Conservation (phyloP, 441 rosid species). For the Erysimum cheiri region DNA sequence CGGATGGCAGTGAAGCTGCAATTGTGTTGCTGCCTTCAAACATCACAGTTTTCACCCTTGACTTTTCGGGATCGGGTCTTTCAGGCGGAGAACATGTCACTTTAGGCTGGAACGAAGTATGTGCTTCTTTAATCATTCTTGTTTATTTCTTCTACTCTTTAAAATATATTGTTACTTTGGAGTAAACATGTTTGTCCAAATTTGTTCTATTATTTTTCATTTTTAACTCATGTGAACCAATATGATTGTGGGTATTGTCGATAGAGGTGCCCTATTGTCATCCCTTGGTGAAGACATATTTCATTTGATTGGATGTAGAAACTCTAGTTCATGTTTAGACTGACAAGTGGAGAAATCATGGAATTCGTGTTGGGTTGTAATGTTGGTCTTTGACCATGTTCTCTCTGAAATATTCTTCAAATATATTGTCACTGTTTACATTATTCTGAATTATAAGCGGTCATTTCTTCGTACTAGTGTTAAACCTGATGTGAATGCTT, state of each 20-base stretch:
- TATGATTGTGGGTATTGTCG: neutral
- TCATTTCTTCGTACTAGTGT: constrained; percentile 27
- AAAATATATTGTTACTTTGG: neutral
- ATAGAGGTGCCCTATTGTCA: neutral
- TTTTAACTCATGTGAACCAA: too few species aligned
- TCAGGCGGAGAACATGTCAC: constrained; percentile 98
- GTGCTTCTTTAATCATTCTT: constrained; percentile 34
- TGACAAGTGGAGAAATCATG: constrained; percentile 6
- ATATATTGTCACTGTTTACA: constrained; percentile 10
- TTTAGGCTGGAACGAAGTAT: constrained; percentile 94
- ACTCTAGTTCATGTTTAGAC: constrained; percentile 24
- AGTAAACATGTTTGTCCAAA: too few species aligned
- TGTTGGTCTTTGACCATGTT: constrained; percentile 1
- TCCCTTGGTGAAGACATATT: neutral
- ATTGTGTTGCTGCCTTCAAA: constrained; percentile 89
- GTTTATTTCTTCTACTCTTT: constrained; percentile 11
- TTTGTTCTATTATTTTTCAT: too few species aligned
- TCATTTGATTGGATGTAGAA: neutral
- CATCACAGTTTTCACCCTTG: constrained; percentile 95
- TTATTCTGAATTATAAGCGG: constrained; percentile 22
- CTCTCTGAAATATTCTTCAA: constrained; percentile 19
- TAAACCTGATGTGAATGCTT: constrained; percentile 44
- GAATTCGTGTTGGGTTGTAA: neutral
- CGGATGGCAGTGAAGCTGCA: constrained; percentile 99
- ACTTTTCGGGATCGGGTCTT: constrained; percentile 97